phyloP scores from a whole-genome alignment of 352 stramenopile genomes.

The Phytophthora hibernalis region DNA sequence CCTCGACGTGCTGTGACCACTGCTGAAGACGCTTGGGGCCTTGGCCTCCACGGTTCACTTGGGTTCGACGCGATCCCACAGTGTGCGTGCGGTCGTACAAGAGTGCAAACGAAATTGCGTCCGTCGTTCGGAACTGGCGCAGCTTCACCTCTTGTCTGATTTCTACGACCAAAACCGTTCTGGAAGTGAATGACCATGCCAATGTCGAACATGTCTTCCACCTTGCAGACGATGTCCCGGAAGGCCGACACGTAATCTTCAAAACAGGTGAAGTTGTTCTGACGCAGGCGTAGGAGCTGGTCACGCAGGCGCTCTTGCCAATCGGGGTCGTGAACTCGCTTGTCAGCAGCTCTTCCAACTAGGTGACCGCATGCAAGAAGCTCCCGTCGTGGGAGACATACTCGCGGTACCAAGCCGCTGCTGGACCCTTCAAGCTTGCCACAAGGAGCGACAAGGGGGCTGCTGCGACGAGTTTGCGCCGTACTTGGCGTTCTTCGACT shows the following conservation, averaged over 20 bases:
- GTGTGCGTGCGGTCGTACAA: constrained; percentile 17
- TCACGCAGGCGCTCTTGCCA: constrained; percentile 12
- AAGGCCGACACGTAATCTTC: constrained; percentile 13
- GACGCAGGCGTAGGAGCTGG: constrained; percentile 9
- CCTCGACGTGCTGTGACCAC: too few species aligned
- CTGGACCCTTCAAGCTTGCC: constrained; percentile 9
- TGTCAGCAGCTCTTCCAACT: constrained; percentile 18
- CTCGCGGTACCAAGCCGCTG: constrained; percentile 7
- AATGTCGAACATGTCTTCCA: constrained; percentile 7
- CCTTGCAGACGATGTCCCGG: constrained; percentile 18
- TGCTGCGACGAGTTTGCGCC: neutral
- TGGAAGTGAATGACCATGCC: constrained; percentile 26
- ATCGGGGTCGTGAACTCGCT: constrained; percentile 17
- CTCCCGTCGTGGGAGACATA: constrained; percentile 11
- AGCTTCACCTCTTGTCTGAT: constrained; percentile 26
- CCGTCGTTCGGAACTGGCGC: constrained; percentile 8
- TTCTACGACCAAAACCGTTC: constrained; percentile 8
- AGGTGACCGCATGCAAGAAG: constrained; percentile 2
- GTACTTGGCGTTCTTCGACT: constrained; percentile 23
- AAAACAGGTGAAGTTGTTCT: constrained; percentile 13
- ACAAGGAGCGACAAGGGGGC: constrained; percentile 6
- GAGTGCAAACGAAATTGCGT: constrained; percentile 4
- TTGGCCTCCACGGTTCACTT: neutral
- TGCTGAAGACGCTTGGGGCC: too few species aligned
- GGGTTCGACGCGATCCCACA: too few species aligned